Conservation (phyloP, 495 filamentous ascomycete species). For the Cercophora samala region DNA sequence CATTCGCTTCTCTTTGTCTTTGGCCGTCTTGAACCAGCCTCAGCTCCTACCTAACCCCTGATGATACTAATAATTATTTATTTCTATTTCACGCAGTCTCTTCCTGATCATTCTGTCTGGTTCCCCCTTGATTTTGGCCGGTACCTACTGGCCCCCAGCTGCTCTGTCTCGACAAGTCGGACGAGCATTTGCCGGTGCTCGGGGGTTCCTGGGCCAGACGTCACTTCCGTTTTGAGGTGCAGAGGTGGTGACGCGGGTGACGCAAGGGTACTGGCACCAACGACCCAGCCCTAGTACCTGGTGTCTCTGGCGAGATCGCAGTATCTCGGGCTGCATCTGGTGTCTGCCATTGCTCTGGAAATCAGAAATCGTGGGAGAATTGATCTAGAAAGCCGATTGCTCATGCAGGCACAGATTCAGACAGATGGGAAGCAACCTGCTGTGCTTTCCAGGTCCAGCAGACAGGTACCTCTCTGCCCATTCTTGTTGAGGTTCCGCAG, state of each 20-base stretch:
- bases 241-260: constrained; percentile 3
- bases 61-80: no score
- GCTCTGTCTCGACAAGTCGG: background rate
- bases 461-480: background rate
- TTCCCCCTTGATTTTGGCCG: background rate
- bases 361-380: background rate
- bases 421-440: background rate
- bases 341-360: background rate
- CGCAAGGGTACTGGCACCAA: background rate
- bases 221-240: constrained; percentile 2
- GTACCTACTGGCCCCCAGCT: background rate
- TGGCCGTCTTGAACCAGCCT: background rate
- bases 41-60: no score
- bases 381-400: background rate
- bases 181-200: background rate
- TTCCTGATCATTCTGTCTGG: background rate
- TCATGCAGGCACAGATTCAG: background rate
- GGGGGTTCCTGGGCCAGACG: constrained; percentile 4
- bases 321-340: background rate
- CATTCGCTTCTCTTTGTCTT: background rate
- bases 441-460: background rate
- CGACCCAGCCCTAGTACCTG: background rate
- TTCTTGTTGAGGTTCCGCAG: background rate
- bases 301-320: background rate
- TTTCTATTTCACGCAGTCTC: background rate